Conservation (phyloP, 1,139 yeast species). For the Geotrichum cucujoidarum region DNA sequence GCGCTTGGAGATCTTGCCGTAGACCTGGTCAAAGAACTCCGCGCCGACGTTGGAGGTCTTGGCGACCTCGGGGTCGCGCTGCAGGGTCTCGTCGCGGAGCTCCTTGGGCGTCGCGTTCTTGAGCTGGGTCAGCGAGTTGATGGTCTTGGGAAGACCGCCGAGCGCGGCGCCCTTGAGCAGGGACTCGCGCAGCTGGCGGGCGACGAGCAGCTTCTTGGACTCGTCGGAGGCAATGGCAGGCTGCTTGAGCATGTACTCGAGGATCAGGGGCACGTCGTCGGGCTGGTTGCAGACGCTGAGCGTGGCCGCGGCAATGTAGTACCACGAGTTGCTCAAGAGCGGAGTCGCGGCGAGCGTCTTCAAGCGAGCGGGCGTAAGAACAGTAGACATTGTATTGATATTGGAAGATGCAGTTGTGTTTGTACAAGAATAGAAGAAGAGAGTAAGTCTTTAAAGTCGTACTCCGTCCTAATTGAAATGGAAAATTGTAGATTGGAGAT, state of each 20-base stretch:
- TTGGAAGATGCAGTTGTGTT: conserved; percentile 14
- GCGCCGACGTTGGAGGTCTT: conserved; percentile 29
- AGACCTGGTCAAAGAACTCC: conserved; percentile 69
- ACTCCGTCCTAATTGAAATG: too few relatives aligned
- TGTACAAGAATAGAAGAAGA: not conserved
- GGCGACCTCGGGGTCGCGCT: conserved; percentile 26
- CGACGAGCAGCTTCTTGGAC: conserved; percentile 25
- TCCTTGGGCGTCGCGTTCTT: conserved; percentile 59
- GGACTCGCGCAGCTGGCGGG: conserved; percentile 67
- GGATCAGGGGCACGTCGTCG: conserved; percentile 68
- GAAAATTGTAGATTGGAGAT: too few relatives aligned
- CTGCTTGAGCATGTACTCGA: conserved; percentile 65
- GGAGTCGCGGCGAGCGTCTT: conserved; percentile 51
- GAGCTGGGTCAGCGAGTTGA: conserved; percentile 66
- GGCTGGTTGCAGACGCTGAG: conserved; percentile 79
- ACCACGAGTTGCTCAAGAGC: conserved; percentile 59
- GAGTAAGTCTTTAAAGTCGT: too few relatives aligned
- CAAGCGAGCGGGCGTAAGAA: conserved; percentile 60
- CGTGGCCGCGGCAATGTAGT: conserved; percentile 72
- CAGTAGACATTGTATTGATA: too few relatives aligned
- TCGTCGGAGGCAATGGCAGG: conserved; percentile 12
- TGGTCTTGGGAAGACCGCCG: conserved; percentile 78
- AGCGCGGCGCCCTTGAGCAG: conserved; percentile 71
- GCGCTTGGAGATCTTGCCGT: conserved; percentile 65
- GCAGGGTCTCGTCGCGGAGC: conserved; percentile 36